Conservation (phyloP, 2,329 filamentous ascomycete species). For the Sclerotinia borealis region DNA sequence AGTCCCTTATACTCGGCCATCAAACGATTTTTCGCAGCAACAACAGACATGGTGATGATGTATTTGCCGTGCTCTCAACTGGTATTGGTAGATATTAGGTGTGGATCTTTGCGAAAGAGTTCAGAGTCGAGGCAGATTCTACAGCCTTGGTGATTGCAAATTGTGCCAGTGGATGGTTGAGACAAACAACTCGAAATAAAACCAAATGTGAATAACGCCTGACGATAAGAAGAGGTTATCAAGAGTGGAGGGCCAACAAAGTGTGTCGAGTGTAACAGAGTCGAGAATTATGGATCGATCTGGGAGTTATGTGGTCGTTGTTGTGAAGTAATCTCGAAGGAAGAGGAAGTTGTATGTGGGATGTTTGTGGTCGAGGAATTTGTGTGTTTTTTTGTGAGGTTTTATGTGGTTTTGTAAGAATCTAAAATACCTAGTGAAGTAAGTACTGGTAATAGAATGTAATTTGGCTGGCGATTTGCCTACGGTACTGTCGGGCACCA, state of each 20-base stretch:
- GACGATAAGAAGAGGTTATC: neutral
- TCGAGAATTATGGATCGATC: neutral
- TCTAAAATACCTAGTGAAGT: neutral
- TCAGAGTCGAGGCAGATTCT: neutral
- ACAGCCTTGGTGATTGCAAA: neutral
- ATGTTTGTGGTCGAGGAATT: neutral
- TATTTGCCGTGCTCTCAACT: neutral
- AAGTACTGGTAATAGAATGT: neutral
- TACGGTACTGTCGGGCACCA: conserved; percentile 1
- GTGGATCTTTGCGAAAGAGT: neutral
- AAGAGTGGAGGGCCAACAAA: neutral
- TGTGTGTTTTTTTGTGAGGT: too few relatives aligned
- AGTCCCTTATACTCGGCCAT: conserved; percentile 83
- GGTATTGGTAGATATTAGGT: neutral
- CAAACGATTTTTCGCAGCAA: conserved; percentile 68
- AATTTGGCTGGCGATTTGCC: neutral
- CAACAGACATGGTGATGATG: conserved; percentile 20
- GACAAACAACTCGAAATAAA: neutral
- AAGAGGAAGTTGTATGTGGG: neutral
- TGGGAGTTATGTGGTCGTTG: neutral
- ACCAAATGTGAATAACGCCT: neutral
- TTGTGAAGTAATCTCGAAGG: neutral
- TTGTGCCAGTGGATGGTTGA: neutral
- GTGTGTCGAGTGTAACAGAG: neutral
- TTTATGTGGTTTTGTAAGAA: neutral